phyloP scores from a whole-genome alignment of 73 alveolate genomes.

The Breviolum minutum region DNA sequence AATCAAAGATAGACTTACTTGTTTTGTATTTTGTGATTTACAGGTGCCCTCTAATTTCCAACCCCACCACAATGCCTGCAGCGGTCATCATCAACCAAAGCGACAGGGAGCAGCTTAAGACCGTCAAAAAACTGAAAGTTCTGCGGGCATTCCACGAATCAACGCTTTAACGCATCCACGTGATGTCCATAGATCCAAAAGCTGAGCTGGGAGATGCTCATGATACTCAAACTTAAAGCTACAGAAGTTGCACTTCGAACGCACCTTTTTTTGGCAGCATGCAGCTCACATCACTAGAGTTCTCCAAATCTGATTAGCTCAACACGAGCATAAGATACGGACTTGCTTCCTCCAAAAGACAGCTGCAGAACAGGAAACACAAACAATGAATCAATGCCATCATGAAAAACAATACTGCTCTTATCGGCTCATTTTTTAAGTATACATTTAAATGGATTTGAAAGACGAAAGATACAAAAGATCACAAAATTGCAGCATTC shows the following conservation, averaged over 20 bases:
- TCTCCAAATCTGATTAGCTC: neutral
- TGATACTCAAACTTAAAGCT: neutral
- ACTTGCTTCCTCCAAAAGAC: neutral
- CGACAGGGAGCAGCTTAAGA: neutral
- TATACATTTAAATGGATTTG: neutral
- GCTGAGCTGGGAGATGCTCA: neutral
- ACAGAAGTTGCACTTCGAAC: neutral
- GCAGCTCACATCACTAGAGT: no score
- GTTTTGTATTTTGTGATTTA: no score
- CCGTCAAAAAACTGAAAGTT: conserved; percentile 18
- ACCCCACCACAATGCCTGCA: conserved; percentile 1
- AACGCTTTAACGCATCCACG: no score
- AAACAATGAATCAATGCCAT: neutral
- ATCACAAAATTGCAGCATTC: neutral
- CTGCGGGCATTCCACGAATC: neutral
- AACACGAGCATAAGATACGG: neutral
- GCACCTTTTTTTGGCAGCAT: no score
- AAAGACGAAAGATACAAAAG: neutral
- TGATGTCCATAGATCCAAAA: no score
- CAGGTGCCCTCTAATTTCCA: neutral
- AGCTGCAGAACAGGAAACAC: neutral
- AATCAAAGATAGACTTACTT: no score
- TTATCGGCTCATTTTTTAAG: no score
- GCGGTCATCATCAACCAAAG: neutral
- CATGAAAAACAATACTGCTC: no score